phyloP scores from a whole-genome alignment of 495 filamentous ascomycete species.

The Aspergillus steynii region DNA sequence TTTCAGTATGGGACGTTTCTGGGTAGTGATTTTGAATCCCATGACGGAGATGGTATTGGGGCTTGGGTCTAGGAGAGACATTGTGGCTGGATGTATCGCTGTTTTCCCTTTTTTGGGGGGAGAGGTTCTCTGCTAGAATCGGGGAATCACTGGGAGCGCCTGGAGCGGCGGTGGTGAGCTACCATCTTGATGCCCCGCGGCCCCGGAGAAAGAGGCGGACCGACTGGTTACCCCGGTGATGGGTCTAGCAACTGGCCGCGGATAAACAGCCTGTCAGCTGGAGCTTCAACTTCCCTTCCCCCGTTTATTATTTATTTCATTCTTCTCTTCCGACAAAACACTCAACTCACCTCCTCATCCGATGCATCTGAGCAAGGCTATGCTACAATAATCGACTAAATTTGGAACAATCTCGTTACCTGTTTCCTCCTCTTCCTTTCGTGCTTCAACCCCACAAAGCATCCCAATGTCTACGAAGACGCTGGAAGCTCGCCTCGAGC shows the following conservation, averaged over 20 bases:
- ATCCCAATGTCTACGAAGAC: constrained; percentile 56
- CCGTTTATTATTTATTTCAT: constrained; percentile 15
- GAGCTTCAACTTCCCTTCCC: constrained; percentile 17
- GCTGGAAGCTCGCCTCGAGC: constrained; percentile 80
- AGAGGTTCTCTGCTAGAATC: background rate
- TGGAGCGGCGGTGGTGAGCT: background rate
- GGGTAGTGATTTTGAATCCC: constrained; percentile 70
- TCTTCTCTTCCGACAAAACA: constrained; percentile 12
- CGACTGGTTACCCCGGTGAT: constrained; percentile 45
- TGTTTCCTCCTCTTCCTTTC: constrained; percentile 2
- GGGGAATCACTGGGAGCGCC: background rate
- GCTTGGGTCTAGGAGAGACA: constrained; percentile 28
- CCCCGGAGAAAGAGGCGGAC: constrained; percentile 42
- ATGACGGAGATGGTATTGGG: constrained; percentile 49
- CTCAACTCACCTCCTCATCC: background rate
- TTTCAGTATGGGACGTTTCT: constrained; percentile 91
- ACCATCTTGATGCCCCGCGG: constrained; percentile 30
- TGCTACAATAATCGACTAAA: background rate
- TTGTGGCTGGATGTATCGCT: constrained; percentile 23
- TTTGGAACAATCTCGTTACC: constrained; percentile 1
- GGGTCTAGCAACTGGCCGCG: constrained; percentile 11
- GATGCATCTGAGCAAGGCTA: background rate
- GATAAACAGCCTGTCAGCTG: constrained; percentile 35
- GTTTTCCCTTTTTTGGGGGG: background rate
- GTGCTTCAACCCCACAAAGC: constrained; percentile 8